phyloP scores from a whole-genome alignment of 331 rosid species.

The Malus hybrid region DNA sequence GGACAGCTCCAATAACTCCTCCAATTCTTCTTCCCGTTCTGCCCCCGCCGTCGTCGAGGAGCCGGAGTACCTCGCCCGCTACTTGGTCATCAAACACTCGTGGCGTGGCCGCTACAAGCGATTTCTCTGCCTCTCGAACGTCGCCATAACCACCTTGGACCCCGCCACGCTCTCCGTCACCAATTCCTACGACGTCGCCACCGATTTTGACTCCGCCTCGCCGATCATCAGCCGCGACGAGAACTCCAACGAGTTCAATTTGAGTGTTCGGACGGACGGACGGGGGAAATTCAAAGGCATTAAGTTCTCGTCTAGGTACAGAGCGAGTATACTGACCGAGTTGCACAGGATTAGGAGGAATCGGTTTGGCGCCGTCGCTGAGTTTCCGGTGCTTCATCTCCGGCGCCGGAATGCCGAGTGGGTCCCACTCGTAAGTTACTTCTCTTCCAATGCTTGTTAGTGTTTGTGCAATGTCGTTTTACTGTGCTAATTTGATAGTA shows the following conservation, averaged over 20 bases:
- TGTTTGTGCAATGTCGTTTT: slow-evolving; percentile 1
- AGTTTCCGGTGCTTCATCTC: slow-evolving; percentile 88
- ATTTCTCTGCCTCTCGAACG: slow-evolving; percentile 64
- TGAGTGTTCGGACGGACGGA: slow-evolving; percentile 84
- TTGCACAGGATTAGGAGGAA: slow-evolving; percentile 76
- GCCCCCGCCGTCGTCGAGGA: slow-evolving; percentile 57
- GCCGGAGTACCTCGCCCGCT: slow-evolving; percentile 86
- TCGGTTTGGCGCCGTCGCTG: slow-evolving; percentile 61
- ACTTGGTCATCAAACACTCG: slow-evolving; percentile 81
- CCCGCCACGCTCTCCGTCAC: slow-evolving; percentile 81
- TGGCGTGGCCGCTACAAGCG: slow-evolving; percentile 99
- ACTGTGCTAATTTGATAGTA: neutral
- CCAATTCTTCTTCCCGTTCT: slow-evolving; percentile 7
- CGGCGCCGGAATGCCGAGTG: slow-evolving; percentile 80
- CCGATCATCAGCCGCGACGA: slow-evolving; percentile 81
- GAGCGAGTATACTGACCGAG: slow-evolving; percentile 89
- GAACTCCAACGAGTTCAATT: slow-evolving; percentile 67
- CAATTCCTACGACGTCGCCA: slow-evolving; percentile 66
- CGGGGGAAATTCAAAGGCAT: slow-evolving; percentile 83
- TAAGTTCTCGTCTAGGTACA: slow-evolving; percentile 76
- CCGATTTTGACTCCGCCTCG: slow-evolving; percentile 62
- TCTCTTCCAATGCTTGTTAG: neutral
- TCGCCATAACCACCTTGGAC: slow-evolving; percentile 66
- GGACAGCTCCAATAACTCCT: slow-evolving; percentile 25
- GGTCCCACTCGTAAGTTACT: slow-evolving; percentile 73